phyloP scores from a whole-genome alignment of 192 early-diverging fungal genomes.

The Linnemannia hyalina region DNA sequence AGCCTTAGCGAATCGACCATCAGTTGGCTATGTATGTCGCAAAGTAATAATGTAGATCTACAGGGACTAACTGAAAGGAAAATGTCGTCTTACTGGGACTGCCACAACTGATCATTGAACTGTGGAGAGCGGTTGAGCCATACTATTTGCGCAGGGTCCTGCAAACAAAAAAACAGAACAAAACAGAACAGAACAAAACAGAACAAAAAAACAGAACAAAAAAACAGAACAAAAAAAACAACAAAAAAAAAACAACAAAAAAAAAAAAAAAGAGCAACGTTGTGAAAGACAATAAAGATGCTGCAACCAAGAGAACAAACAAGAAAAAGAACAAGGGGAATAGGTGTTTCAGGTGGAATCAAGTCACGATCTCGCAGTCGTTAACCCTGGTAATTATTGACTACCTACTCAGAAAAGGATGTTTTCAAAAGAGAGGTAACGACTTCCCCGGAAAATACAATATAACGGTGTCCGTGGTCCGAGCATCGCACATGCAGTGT shows the following conservation, averaged over 20 bases:
- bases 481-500: not conserved
- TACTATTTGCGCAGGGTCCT: not conserved
- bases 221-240: not conserved
- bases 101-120: not conserved
- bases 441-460: too few species aligned
- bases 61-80: not conserved
- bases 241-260: not conserved
- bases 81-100: not conserved
- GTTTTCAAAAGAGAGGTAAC: too few species aligned
- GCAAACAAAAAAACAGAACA: not conserved
- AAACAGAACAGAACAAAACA: not conserved
- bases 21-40: not conserved
- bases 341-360: too few species aligned
- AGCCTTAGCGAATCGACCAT: not conserved
- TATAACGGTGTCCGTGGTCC: not conserved
- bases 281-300: not conserved
- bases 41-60: not conserved
- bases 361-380: too few species aligned
- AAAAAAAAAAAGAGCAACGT: not conserved
- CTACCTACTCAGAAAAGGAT: too few species aligned
- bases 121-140: too few species aligned
- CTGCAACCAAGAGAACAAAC: not conserved
- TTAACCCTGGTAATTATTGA: too few species aligned
- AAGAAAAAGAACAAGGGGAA: not conserved
- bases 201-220: not conserved